phyloP scores from a whole-genome alignment of 352 stramenopile species.

The Globisporangium nagaii region DNA sequence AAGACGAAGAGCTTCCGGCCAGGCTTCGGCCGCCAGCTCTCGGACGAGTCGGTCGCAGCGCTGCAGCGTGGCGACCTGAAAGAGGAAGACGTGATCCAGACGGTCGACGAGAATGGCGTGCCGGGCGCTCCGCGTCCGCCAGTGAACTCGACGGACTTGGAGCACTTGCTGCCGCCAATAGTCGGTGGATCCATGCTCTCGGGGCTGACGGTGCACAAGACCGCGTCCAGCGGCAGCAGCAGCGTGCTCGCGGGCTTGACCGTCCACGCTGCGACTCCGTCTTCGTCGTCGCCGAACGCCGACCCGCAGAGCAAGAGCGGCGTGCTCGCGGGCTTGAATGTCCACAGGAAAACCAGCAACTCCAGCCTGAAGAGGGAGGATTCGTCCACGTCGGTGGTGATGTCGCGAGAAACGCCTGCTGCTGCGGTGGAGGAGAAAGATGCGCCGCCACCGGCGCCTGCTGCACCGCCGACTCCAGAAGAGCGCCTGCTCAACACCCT shows the following conservation, averaged over 20 bases:
- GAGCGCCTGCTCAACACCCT: constrained; percentile 63
- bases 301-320: constrained; percentile 19
- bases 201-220: constrained; percentile 55
- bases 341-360: constrained; percentile 25
- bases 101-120: constrained; percentile 12
- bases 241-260: constrained; percentile 63
- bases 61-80: constrained; percentile 74
- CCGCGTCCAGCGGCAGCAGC: constrained; percentile 2
- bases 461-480: constrained; percentile 43
- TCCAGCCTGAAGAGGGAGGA: not conserved
- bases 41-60: constrained; percentile 72
- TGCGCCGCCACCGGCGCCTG: constrained; percentile 16
- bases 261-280: constrained; percentile 36
- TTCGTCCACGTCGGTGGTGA: constrained; percentile 13
- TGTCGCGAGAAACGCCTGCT: constrained; percentile 6
- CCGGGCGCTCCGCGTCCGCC: constrained; percentile 22
- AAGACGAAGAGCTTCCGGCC: constrained; percentile 85
- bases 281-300: constrained; percentile 22
- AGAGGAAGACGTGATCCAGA: constrained; percentile 59
- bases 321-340: constrained; percentile 47
- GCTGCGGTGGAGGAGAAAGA: constrained; percentile 22
- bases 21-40: constrained; percentile 78
- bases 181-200: constrained; percentile 53
- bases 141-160: constrained; percentile 52
- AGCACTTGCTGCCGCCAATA: constrained; percentile 56